Evolutionary conservation across 1,284 basidiomycete species (phyloP), one percentile per base, ranked within the genome.

Genomic region (Psilocybe mexicana): DNA sequence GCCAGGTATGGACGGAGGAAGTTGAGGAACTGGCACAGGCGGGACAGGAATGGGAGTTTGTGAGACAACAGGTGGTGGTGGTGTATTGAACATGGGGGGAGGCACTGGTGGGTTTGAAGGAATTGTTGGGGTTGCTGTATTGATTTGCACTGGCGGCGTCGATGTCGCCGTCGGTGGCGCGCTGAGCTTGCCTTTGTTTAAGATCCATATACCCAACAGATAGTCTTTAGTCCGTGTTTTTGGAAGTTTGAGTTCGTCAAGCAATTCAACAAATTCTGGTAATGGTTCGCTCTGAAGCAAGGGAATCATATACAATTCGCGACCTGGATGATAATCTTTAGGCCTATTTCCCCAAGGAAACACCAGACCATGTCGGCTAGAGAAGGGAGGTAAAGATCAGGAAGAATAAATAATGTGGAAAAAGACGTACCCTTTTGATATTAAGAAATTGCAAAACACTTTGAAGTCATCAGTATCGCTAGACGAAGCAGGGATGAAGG

Each of bases 221-320:
- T 90, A 85, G 66, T 92, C 83, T 7, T 75, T 69, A 14, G 71
- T 79, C 18, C 94, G 81, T 11, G 74, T 70, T 58, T 80, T 81
- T 5, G 92, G 89, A 0, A 98, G 70, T 50, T 78, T 78, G 54
- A 92, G 80, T n/a, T 90, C 82, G 65, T 96, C 94, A 53, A 96
- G 74, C 1, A 96, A 77, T 63, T 95, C 92, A 61, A 96, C 82
- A 65, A 88, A 94, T 58, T 96, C 93, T 0, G 94, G 95, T 0
- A 93, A 73, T 0, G 87, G 77, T 51, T 90, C 83, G 26, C 75
- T 78, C 12, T 90, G 81, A 18, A 82, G 77, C 5, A 97, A 73
- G 1, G 95, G 95, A 23, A 96, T 83, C 58, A 96, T 82, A 68
- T 98, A 98, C 35, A 96, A 74, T 70, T 98, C 95, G 62, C 89